phyloP scores from a whole-genome alignment of 345 rosid genomes.

The Syzygium aromaticum region DNA sequence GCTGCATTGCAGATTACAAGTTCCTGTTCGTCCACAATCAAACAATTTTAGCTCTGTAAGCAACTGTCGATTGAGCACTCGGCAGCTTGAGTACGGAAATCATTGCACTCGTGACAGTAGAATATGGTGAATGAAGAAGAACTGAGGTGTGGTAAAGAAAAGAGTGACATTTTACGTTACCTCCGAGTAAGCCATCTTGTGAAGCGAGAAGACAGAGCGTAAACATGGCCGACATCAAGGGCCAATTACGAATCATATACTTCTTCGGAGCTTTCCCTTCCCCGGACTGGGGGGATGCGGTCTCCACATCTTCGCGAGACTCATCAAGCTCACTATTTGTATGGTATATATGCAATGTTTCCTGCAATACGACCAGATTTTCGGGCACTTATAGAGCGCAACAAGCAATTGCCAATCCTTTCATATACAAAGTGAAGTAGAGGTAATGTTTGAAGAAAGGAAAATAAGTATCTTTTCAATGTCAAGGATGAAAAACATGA shows the following conservation, averaged over 20 bases:
- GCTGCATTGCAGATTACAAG: neutral
- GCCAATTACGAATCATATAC: slow-evolving; percentile 76
- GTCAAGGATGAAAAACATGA: neutral
- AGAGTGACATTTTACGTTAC: slow-evolving; percentile 6
- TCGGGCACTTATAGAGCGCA: neutral
- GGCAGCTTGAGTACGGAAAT: neutral
- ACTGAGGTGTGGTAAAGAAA: neutral
- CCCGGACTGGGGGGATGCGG: neutral
- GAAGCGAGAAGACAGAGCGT: slow-evolving; percentile 67
- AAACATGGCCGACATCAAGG: slow-evolving; percentile 69
- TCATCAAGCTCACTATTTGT: slow-evolving; percentile 16
- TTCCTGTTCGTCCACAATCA: neutral
- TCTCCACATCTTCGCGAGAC: slow-evolving; percentile 30
- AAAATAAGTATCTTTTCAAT: neutral
- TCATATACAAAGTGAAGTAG: neutral
- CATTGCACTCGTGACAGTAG: neutral
- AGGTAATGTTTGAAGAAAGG: neutral
- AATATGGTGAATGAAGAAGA: neutral
- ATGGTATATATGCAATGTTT: slow-evolving; percentile 56
- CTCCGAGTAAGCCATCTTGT: slow-evolving; percentile 88
- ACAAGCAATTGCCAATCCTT: neutral
- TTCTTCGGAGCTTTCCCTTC: slow-evolving; percentile 12
- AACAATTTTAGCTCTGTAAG: neutral
- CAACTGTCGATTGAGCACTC: neutral
- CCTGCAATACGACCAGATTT: slow-evolving; percentile 22